Conservation (phyloP, 2,329 filamentous ascomycete species). For the Ascochyta pisi region DNA sequence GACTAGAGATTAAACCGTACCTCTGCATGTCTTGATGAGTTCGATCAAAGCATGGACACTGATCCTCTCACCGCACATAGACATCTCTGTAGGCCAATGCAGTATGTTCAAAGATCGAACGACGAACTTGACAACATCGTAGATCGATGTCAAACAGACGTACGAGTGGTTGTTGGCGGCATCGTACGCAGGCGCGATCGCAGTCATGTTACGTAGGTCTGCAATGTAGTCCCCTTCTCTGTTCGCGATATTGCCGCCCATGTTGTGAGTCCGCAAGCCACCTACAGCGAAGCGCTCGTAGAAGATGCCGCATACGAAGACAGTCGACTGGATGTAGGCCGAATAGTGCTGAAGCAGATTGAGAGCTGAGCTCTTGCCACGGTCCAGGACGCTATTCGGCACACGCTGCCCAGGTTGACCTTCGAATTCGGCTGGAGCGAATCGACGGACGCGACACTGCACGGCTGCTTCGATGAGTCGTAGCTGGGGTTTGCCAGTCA, state of each 20-base stretch:
- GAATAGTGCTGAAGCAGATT: constrained; percentile 63
- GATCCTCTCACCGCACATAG: constrained; percentile 71
- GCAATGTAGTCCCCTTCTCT: constrained; percentile 71
- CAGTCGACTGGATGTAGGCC: constrained; percentile 68
- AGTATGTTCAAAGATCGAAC: constrained; percentile 71
- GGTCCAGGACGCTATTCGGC: constrained; percentile 66
- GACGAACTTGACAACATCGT: constrained; percentile 74
- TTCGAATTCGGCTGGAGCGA: constrained; percentile 79
- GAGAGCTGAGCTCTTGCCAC: constrained; percentile 64
- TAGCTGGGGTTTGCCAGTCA: constrained; percentile 70
- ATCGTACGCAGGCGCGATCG: constrained; percentile 67
- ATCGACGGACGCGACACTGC: constrained; percentile 68
- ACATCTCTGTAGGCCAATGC: constrained; percentile 72
- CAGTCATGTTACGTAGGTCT: constrained; percentile 63
- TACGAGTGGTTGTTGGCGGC: constrained; percentile 50
- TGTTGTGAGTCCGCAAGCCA: constrained; percentile 66
- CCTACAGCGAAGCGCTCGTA: constrained; percentile 77
- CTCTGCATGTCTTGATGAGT: constrained; percentile 50
- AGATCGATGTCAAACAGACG: constrained; percentile 71
- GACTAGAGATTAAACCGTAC: constrained; percentile 18
- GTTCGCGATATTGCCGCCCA: constrained; percentile 63
- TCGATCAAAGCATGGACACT: constrained; percentile 67
- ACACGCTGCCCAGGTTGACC: constrained; percentile 65
- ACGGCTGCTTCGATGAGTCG: constrained; percentile 76
- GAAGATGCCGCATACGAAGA: constrained; percentile 76